A percentile compares a stretch with the other conserved stretches of the same genome.
Conservation (phyloP, 176 grass and related monocot species). For the Triticum monococcum region DNA sequence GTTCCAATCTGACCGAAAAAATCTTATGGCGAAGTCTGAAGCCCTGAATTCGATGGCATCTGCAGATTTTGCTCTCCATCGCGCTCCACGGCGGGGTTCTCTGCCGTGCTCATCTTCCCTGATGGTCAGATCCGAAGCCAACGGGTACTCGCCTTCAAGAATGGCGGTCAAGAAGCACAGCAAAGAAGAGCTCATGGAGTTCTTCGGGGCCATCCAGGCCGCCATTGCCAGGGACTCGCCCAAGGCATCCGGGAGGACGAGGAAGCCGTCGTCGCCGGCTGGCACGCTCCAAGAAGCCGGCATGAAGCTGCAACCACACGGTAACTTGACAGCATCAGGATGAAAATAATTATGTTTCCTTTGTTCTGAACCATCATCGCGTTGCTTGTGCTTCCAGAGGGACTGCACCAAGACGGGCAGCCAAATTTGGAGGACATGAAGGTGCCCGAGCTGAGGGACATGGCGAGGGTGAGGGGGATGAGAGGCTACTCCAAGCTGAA, state of each 20-base stretch:
- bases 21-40: slow-evolving; percentile 8
- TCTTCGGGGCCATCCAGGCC: slow-evolving; percentile 54
- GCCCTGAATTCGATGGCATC: slow-evolving; percentile 39
- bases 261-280: slow-evolving; percentile 15
- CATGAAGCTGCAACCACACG: slow-evolving; percentile 20
- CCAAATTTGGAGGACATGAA: slow-evolving; percentile 56
- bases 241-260: slow-evolving; percentile 33
- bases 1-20: background rate
- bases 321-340: slow-evolving; percentile 11
- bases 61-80: slow-evolving; percentile 36
- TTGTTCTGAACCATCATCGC: background rate
- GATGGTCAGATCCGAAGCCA: slow-evolving; percentile 34
- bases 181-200: slow-evolving; percentile 56
- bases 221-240: slow-evolving; percentile 42
- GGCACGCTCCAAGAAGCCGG: slow-evolving; percentile 32
- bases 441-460: slow-evolving; percentile 49
- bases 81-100: background rate
- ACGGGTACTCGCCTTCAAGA: background rate
- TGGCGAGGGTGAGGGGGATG: slow-evolving; percentile 56
- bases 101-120: background rate
- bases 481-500: slow-evolving; percentile 73
- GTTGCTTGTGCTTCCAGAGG: slow-evolving; percentile 9
- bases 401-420: background rate
- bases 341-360: background rate
- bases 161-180: slow-evolving; percentile 33